Percentiles rank a stretch among this genome's conserved stretches.
phyloP scores from a whole-genome alignment of 1,284 basidiomycete species.

The Singerocomus rubriflavus region DNA sequence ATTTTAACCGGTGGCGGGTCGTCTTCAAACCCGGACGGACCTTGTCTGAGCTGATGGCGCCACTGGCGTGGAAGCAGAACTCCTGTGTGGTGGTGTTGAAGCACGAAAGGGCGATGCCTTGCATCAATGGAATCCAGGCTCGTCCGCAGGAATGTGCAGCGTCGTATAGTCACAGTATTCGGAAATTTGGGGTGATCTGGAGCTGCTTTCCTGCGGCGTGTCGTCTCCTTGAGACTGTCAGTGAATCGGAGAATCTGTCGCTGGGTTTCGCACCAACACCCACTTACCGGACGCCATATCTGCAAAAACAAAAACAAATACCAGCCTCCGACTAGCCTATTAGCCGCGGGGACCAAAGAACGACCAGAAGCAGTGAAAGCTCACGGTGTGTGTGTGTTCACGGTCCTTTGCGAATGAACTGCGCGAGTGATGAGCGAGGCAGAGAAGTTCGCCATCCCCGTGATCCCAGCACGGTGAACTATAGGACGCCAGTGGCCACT shows the following conservation, averaged over 20 bases:
- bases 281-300: not conserved
- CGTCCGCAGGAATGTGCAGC: not conserved
- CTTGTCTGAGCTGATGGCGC: not conserved
- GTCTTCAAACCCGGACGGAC: not conserved
- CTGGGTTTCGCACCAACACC: conserved; percentile 19
- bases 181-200: not conserved
- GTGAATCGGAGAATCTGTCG: conserved; percentile 24
- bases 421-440: conserved; percentile 23
- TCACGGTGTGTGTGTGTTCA: conserved; percentile 8
- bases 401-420: conserved; percentile 16
- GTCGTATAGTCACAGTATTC: not conserved
- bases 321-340: conserved; percentile 2
- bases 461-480: conserved; percentile 18
- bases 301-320: conserved; percentile 27
- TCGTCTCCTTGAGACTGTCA: conserved; percentile 7
- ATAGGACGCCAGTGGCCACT: conserved; percentile 7
- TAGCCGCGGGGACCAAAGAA: conserved; percentile 5
- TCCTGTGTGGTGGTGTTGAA: conserved; percentile 2
- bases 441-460: conserved; percentile 17
- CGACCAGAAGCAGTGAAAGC: conserved; percentile 4
- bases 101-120: not conserved
- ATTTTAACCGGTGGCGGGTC: not conserved
- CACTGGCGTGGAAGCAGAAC: conserved; percentile 1
- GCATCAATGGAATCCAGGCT: not conserved
- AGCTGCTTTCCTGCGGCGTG: conserved; percentile 5